Conservation (phyloP, 2,329 filamentous ascomycete species). For the Exophiala sp. region DNA sequence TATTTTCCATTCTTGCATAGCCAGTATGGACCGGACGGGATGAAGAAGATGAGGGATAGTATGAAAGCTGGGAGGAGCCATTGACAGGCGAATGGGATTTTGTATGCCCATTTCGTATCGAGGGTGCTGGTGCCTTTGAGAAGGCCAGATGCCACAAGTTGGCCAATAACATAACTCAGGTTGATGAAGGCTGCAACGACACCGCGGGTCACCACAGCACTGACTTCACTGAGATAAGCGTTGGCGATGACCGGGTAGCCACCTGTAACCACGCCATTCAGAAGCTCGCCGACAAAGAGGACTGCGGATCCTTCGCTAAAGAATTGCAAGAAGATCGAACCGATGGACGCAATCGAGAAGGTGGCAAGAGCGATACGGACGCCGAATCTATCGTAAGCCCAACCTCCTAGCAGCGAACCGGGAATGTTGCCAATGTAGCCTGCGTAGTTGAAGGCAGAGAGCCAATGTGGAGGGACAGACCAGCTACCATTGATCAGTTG, state of each 20-base stretch:
- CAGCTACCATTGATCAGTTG: no score
- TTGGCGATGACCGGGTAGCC: constrained; percentile 49
- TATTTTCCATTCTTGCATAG: constrained; percentile 43
- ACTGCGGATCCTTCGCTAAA: constrained; percentile 32
- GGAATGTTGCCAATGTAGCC: constrained; percentile 44
- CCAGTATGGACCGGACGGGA: constrained; percentile 50
- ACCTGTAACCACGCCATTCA: constrained; percentile 45
- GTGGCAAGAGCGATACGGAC: constrained; percentile 20
- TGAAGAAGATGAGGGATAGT: constrained; percentile 14
- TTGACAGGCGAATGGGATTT: constrained; percentile 34
- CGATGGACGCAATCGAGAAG: constrained; percentile 3
- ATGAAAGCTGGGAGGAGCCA: constrained; percentile 5
- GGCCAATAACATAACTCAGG: constrained; percentile 43
- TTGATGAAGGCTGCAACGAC: constrained; percentile 49
- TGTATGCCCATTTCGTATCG: constrained; percentile 33
- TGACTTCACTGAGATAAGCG: constrained; percentile 41
- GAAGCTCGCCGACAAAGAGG: constrained; percentile 45
- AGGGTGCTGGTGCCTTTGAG: constrained; percentile 16
- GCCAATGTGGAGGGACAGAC: constrained; percentile 54
- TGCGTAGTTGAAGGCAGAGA: constrained; percentile 56
- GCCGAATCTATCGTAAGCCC: constrained; percentile 34
- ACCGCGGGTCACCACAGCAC: constrained; percentile 42
- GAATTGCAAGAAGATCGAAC: constrained; percentile 22
- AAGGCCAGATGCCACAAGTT: constrained; percentile 33
- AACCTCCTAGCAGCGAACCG: constrained; percentile 37